Percentiles rank a stretch among this genome's conserved stretches.
phyloP scores from a whole-genome alignment of 2,329 filamentous ascomycete species.

The Epichloe sylvatica region DNA sequence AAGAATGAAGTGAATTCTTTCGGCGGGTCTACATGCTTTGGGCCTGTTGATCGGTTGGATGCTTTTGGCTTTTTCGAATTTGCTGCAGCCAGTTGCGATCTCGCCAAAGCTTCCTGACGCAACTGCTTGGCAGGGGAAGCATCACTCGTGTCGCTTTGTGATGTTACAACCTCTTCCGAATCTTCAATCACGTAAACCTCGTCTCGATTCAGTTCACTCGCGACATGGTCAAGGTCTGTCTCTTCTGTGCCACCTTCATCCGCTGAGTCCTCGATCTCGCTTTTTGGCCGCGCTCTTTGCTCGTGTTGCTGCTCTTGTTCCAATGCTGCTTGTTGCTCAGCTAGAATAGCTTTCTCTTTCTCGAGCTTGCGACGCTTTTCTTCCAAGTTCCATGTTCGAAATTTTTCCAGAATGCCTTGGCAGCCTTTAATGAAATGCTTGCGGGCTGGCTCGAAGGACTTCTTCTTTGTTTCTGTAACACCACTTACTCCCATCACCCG shows the following conservation, averaged over 20 bases:
- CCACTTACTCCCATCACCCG: conserved; percentile 80
- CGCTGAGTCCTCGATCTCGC: conserved; percentile 16
- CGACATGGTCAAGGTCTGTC: conserved; percentile 6
- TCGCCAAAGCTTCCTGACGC: conserved; percentile 52
- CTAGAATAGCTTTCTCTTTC: conserved; percentile 43
- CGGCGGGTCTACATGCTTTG: conserved; percentile 24
- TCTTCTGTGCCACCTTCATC: conserved; percentile 23
- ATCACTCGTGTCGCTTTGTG: conserved; percentile 44
- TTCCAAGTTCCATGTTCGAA: conserved; percentile 73
- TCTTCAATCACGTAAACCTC: conserved; percentile 21
- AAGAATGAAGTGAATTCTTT: conserved; percentile 81
- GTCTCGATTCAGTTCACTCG: conserved; percentile 7
- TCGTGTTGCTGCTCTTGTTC: conserved; percentile 25
- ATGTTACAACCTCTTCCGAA: conserved; percentile 13
- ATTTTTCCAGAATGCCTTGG: conserved; percentile 70
- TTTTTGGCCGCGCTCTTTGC: conserved; percentile 8
- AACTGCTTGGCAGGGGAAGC: conserved; percentile 51
- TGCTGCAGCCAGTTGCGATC: conserved; percentile 29
- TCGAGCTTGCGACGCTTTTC: conserved; percentile 72
- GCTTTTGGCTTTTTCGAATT: conserved; percentile 19
- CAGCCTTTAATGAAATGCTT: conserved; percentile 76
- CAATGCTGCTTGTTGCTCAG: conserved; percentile 10
- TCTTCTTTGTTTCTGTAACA: conserved; percentile 77
- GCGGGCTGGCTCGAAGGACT: conserved; percentile 73
- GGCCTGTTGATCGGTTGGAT: conserved; percentile 12